Conservation (phyloP, 441 rosid genomes). For the Corymbia calophylla region DNA sequence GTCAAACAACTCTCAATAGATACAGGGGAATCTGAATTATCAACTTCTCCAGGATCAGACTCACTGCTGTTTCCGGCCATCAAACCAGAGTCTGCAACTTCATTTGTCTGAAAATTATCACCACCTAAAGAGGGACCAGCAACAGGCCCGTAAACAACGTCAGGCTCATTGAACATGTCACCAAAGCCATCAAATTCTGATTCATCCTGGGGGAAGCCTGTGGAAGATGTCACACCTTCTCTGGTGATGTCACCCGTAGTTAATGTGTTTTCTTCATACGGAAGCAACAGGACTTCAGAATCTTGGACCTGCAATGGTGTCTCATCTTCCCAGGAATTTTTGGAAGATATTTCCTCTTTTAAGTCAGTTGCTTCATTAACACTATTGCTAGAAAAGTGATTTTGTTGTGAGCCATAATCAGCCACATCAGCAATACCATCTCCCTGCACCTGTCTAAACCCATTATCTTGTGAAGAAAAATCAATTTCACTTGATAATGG, state of each 20-base stretch:
- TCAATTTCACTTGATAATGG: constrained; percentile 24
- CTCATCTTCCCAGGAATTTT: constrained; percentile 52
- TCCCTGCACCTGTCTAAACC: not conserved
- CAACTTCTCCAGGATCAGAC: constrained; percentile 95
- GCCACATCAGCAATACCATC: constrained; percentile 14
- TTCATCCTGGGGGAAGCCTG: constrained; percentile 45
- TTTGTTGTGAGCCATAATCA: constrained; percentile 22
- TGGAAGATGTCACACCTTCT: constrained; percentile 45
- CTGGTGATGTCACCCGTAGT: constrained; percentile 15
- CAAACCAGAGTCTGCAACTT: constrained; percentile 32
- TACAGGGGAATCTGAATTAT: constrained; percentile 73
- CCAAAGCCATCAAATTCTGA: constrained; percentile 69
- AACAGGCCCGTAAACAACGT: constrained; percentile 42
- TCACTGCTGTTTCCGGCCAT: constrained; percentile 51
- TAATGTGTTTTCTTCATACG: constrained; percentile 50
- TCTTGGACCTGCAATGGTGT: constrained; percentile 48
- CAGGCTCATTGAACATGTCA: constrained; percentile 88
- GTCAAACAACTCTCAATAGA: constrained; percentile 86
- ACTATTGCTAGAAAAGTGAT: not conserved
- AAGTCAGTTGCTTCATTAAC: constrained; percentile 26
- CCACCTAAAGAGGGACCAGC: constrained; percentile 43
- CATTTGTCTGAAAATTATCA: constrained; percentile 8
- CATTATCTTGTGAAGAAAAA: constrained; percentile 19
- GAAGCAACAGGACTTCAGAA: constrained; percentile 69
- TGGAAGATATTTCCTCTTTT: constrained; percentile 35